phyloP scores from a whole-genome alignment of 2,329 filamentous ascomycete genomes.

The Monilinia laxa region DNA sequence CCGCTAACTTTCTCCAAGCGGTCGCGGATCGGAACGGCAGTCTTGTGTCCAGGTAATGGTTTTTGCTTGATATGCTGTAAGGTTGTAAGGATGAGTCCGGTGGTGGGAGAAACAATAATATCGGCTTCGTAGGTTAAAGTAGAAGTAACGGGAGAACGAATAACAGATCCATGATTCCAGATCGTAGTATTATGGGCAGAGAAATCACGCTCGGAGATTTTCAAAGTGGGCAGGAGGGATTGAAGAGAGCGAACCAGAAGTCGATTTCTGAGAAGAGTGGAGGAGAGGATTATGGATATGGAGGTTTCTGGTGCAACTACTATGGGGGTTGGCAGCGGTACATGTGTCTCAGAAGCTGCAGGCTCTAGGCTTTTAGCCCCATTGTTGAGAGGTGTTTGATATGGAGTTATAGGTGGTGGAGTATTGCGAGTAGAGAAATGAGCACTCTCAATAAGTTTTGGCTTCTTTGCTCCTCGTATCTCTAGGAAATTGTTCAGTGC shows the following conservation, averaged over 20 bases:
- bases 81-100: constrained; percentile 68
- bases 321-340: constrained; percentile 29
- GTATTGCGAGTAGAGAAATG: constrained; percentile 33
- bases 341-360: constrained; percentile 14
- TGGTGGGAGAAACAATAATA: constrained; percentile 65
- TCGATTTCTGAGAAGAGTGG: constrained; percentile 47
- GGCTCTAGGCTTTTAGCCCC: constrained; percentile 23
- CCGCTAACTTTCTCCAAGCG: constrained; percentile 52
- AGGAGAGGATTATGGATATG: constrained; percentile 53
- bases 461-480: constrained; percentile 44
- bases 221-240: constrained; percentile 48
- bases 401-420: background rate
- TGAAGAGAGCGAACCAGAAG: constrained; percentile 52
- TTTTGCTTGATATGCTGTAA: constrained; percentile 72
- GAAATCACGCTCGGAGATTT: constrained; percentile 63
- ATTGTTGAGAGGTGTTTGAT: no score
- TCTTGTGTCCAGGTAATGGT: constrained; percentile 61
- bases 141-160: constrained; percentile 43
- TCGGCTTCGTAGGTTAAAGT: constrained; percentile 63
- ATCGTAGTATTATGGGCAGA: constrained; percentile 41
- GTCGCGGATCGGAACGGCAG: constrained; percentile 51
- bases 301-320: constrained; percentile 29
- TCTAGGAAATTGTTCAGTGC: constrained; percentile 53
- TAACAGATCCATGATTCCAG: constrained; percentile 41
- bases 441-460: constrained; percentile 35